phyloP scores from a whole-genome alignment of 208 protist genomes.

The Trypanosomatidae sp. region DNA sequence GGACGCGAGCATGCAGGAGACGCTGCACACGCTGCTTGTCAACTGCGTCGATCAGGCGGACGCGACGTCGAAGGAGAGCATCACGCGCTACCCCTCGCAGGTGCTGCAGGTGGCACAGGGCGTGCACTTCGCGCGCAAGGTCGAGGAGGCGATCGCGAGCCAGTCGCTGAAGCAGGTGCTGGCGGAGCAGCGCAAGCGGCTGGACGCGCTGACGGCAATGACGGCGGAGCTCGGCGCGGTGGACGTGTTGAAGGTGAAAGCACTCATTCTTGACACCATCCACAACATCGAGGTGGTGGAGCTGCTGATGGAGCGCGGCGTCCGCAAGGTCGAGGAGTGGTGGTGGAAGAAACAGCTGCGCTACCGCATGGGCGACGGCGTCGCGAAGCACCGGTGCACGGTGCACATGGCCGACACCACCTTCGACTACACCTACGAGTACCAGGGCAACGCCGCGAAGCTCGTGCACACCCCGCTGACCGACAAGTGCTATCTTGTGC shows the following conservation, averaged over 20 bases:
- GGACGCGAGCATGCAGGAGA: constrained; percentile 84
- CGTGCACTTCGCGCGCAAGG: constrained; percentile 76
- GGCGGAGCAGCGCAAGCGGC: too few species aligned
- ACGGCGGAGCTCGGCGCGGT: too few species aligned
- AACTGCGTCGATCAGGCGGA: constrained; percentile 56
- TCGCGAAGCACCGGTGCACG: too few species aligned
- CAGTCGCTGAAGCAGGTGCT: too few species aligned
- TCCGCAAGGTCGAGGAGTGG: constrained; percentile 78
- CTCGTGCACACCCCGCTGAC: constrained; percentile 95
- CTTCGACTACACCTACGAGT: constrained; percentile 97
- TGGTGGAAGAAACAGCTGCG: constrained; percentile 98
- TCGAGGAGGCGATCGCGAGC: constrained; percentile 79
- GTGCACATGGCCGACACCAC: constrained; percentile 93
- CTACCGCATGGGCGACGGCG: too few species aligned
- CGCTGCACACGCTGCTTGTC: constrained; percentile 72
- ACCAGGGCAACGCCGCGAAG: constrained; percentile 94
- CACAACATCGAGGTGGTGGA: constrained; percentile 96
- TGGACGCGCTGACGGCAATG: too few species aligned
- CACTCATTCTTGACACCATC: constrained; percentile 96
- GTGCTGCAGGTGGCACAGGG: constrained; percentile 84
- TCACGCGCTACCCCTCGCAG: constrained; percentile 87
- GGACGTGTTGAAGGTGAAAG: constrained; percentile 88
- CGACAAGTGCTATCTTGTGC: constrained; percentile 96
- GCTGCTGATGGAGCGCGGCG: constrained; percentile 57
- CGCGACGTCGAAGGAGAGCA: constrained; percentile 32